Evolutionary conservation across 2,329 filamentous ascomycete genomes (phyloP).

Genomic region (Colletotrichum chrysophilum): DNA sequence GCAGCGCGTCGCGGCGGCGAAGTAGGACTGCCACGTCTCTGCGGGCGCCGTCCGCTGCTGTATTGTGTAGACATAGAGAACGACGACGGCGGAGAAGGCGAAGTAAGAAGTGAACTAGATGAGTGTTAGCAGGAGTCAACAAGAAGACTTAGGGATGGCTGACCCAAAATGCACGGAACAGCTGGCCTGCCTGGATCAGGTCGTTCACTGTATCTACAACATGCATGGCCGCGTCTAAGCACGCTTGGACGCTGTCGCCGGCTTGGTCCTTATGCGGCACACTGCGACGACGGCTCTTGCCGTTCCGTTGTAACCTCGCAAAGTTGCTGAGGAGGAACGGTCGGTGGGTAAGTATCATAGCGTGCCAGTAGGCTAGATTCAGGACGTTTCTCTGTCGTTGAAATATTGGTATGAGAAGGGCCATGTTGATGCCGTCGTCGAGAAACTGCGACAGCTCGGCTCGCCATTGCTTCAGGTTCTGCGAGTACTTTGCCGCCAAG

Average conservation of each 20-base stretch:
- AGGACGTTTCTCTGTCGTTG: slow-evolving; percentile 46
- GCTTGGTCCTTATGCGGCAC: slow-evolving; percentile 1
- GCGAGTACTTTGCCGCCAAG: slow-evolving; percentile 31
- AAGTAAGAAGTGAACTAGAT: slow-evolving; percentile 44
- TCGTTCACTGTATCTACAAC: slow-evolving; percentile 43
- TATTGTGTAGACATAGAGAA: slow-evolving; percentile 50
- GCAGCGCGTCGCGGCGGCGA: slow-evolving; percentile 42
- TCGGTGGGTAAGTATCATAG: slow-evolving; percentile 43
- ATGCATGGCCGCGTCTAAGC: slow-evolving; percentile 43
- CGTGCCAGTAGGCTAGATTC: slow-evolving; percentile 47
- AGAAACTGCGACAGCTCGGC: slow-evolving; percentile 39
- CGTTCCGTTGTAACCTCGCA: slow-evolving; percentile 25
- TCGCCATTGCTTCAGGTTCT: slow-evolving; percentile 39
- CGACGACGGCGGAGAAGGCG: slow-evolving; percentile 48
- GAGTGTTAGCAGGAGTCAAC: not conserved
- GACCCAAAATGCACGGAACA: slow-evolving; percentile 48
- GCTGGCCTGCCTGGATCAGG: slow-evolving; percentile 35
- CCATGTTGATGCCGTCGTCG: slow-evolving; percentile 38
- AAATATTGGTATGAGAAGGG: slow-evolving; percentile 41
- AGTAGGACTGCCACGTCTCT: slow-evolving; percentile 32
- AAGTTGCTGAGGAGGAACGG: slow-evolving; percentile 43
- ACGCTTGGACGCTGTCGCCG: slow-evolving; percentile 29
- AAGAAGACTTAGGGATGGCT: not conserved
- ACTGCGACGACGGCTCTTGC: not conserved
- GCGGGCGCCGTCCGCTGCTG: slow-evolving; percentile 34